These are phyloP conservation scores for Bauhinia variegata DNA, from an alignment of 306 rosid genomes.

Conservation along the genomic window DNA sequence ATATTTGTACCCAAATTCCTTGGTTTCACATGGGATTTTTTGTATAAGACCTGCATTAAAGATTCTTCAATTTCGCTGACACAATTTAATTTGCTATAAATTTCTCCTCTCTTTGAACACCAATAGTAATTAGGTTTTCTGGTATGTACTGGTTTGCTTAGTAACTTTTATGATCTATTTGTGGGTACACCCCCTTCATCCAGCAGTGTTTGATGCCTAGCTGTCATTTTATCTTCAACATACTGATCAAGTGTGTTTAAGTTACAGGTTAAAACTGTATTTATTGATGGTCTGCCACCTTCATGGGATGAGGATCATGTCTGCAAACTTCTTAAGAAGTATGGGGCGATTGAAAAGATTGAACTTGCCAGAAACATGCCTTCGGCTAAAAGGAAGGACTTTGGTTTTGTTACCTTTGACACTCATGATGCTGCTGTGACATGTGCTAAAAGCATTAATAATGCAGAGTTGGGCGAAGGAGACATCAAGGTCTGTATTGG, in stretches of 20 bases:
- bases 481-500: conserved; percentile 69
- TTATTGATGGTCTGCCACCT: conserved; percentile 90
- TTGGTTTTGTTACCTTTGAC: conserved; percentile 92
- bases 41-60: conserved; percentile 19
- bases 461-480: conserved; percentile 93
- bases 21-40: conserved; percentile 16
- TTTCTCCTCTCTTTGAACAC: conserved; percentile 5
- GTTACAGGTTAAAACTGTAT: conserved; percentile 93
- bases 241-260: conserved; percentile 39
- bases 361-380: conserved; percentile 99
- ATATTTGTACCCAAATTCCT: conserved; percentile 39
- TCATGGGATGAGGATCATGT: conserved; percentile 93
- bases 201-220: conserved; percentile 8
- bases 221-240: background rate
- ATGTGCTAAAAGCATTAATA: conserved; percentile 86
- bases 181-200: conserved; percentile 1
- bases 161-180: background rate
- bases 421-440: conserved; percentile 85
- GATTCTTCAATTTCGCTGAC: conserved; percentile 19
- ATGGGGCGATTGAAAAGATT: conserved; percentile 79
- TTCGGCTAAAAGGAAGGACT: conserved; percentile 92
- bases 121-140: background rate
- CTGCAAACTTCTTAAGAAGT: conserved; percentile 68
- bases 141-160: background rate
- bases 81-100: conserved; percentile 14